Evolutionary conservation across 805 yeast species (phyloP).

Genomic region (Candida tallmaniae): DNA sequence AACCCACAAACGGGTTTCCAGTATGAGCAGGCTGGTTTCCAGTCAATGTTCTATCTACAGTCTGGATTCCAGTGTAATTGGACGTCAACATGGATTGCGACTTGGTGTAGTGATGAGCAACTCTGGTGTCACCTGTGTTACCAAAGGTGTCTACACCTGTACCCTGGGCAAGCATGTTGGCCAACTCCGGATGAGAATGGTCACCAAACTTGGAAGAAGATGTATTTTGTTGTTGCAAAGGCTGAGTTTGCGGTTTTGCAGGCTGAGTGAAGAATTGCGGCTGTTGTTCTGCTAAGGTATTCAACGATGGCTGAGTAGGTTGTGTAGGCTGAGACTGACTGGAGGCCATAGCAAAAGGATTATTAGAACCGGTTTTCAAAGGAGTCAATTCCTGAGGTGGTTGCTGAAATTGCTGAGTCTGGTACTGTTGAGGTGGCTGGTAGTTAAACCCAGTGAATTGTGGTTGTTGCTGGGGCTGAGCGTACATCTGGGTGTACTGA

Average conservation of each 20-base stretch:
- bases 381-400: constrained; percentile 43
- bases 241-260: constrained; percentile 18
- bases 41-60: constrained; percentile 28
- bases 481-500: constrained; percentile 22
- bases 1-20: constrained; percentile 57
- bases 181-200: constrained; percentile 58
- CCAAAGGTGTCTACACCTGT: constrained; percentile 94
- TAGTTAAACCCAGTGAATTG: constrained; percentile 28
- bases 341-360: constrained; percentile 61
- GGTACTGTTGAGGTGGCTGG: constrained; percentile 27
- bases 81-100: constrained; percentile 80
- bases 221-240: constrained; percentile 28
- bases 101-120: constrained; percentile 90
- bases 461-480: constrained; percentile 27
- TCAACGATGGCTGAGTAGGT: constrained; percentile 18
- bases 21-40: constrained; percentile 33
- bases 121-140: constrained; percentile 74
- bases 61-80: constrained; percentile 75
- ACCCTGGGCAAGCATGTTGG: constrained; percentile 74
- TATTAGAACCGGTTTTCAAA: constrained; percentile 66
- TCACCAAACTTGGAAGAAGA: constrained; percentile 35
- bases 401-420: constrained; percentile 21
- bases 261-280: constrained; percentile 24
- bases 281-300: constrained; percentile 23
- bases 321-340: constrained; percentile 19